Evolutionary conservation across 495 filamentous ascomycete genomes (phyloP).

Genomic region (Darksidea phi): DNA sequence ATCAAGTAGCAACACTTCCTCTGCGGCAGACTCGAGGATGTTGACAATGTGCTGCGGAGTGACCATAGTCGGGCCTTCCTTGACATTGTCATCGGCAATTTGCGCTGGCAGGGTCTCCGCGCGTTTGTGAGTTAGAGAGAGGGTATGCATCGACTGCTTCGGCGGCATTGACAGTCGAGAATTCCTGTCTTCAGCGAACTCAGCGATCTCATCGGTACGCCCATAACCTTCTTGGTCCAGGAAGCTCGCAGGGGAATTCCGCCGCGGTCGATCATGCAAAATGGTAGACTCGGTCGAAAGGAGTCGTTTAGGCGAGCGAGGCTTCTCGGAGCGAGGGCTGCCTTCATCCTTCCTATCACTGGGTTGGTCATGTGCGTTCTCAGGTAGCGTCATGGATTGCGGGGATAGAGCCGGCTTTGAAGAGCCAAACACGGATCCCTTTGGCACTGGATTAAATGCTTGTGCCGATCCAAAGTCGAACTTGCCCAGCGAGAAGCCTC

Average conservation of each 20-base stretch:
- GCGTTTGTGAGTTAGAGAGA: conserved; percentile 41
- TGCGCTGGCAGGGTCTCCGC: conserved; percentile 59
- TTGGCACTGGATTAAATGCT: conserved; percentile 44
- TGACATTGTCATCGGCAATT: conserved; percentile 40
- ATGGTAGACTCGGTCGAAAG: conserved; percentile 45
- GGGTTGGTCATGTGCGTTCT: conserved; percentile 1
- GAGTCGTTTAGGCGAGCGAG: conserved; percentile 41
- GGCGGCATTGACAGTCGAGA: conserved; percentile 52
- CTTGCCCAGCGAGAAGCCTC: conserved; percentile 30
- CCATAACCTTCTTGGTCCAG: conserved; percentile 22
- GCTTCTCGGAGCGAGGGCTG: conserved; percentile 21
- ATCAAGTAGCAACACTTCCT: conserved; percentile 75
- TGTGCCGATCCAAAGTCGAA: conserved; percentile 37
- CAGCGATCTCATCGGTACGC: conserved; percentile 24
- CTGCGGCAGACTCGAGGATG: conserved; percentile 57
- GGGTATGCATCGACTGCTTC: conserved; percentile 18
- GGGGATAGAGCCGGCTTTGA: conserved; percentile 32
- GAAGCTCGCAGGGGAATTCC: conserved; percentile 41
- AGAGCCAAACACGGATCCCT: conserved; percentile 38
- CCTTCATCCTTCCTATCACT: conserved; percentile 11
- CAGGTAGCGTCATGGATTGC: conserved; percentile 6
- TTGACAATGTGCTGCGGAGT: conserved; percentile 63
- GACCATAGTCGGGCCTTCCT: conserved; percentile 54
- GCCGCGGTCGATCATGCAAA: conserved; percentile 41
- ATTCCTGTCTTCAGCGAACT: conserved; percentile 49